Base-by-base conservation (phyloP, 495 filamentous ascomycete genomes). In the Penicillium salamii region DNA sequence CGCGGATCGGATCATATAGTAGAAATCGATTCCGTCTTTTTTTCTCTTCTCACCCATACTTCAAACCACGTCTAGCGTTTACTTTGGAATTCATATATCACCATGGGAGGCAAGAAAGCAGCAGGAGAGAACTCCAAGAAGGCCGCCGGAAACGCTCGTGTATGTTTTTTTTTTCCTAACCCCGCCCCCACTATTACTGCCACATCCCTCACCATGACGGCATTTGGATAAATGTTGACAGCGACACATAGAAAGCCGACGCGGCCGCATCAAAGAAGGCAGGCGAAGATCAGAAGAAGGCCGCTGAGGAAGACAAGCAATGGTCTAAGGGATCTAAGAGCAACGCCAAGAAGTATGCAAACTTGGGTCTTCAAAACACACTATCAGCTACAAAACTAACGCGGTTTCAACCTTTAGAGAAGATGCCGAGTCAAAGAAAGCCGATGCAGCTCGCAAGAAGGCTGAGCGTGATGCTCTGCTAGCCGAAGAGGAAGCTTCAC, bases 261-360 rank as follows among this genome's bases (percentile, higher is more conserved):
- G 81, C 82, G 8, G 92, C 91, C 0, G 84, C 87, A 2, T 58
- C 75, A 38, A 98, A 96, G 67, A 78, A 82, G 29, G 88, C 88
- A 7, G 82, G 58, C 1, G 85, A 86, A 42, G 77, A 87, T 15
- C 68, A 79, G n/a, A 88, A 86, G 70, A 80, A 72, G 26, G 81
- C 80, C 1, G 78, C 73, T 0, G 82, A 67, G 32, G 95, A 97
- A 58, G 85, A 86, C 8, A 76, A 76, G 50, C 76, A 95, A 53
- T 98, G 93, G 93, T 48, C 71, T 2, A 89, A 95, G 70, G 93
- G 93, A 43, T 62, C 87, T 24, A 98, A 97, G 73, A 81, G 75
- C 48, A 88, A 71, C 50, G 65, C 87, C 18, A 97, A 95, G 73
- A 92, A 95, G 91, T 96, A 68, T 60, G 81, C 71, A 11, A n/a